Evolutionary conservation across 1,139 yeast species (phyloP).

Genomic region (Candida smagusa): DNA sequence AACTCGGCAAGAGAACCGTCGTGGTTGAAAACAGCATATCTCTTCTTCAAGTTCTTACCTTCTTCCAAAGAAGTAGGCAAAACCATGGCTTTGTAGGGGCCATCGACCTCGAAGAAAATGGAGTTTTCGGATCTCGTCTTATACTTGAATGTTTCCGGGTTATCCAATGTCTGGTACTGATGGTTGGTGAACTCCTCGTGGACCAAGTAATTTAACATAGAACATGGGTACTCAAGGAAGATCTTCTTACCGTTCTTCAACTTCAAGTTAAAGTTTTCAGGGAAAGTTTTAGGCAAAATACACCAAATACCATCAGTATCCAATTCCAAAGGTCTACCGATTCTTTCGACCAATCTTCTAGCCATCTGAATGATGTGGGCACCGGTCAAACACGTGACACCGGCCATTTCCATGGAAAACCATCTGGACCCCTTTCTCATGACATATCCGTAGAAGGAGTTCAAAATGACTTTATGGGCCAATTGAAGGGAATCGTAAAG

Average conservation of each 20-base stretch:
- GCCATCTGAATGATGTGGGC: constrained; percentile 99
- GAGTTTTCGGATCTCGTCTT: constrained; percentile 85
- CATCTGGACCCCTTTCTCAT: constrained; percentile 99
- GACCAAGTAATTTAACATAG: constrained; percentile 91
- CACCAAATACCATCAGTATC: constrained; percentile 99
- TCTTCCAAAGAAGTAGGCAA: constrained; percentile 97
- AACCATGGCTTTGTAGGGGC: constrained; percentile 97
- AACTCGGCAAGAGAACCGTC: constrained; percentile 94
- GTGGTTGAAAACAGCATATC: constrained; percentile 95
- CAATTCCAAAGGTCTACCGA: constrained; percentile 92
- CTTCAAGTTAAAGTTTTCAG: constrained; percentile 76
- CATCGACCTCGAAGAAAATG: constrained; percentile 97
- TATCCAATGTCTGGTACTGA: constrained; percentile 86
- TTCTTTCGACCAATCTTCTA: constrained; percentile 82
- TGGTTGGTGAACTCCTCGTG: constrained; percentile 90
- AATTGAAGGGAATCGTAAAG: constrained; percentile 92
- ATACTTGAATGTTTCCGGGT: constrained; percentile 65
- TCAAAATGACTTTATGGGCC: constrained; percentile 95
- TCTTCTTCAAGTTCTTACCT: constrained; percentile 92
- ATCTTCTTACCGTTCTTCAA: constrained; percentile 76
- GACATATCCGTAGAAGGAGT: constrained; percentile 96
- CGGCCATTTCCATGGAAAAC: constrained; percentile 99
- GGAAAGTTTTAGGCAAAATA: constrained; percentile 88
- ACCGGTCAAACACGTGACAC: constrained; percentile 96
- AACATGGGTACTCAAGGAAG: constrained; percentile 87